Base-by-base conservation (phyloP, 108 stramenopile species). In the Asterionellopsis glacialis region DNA sequence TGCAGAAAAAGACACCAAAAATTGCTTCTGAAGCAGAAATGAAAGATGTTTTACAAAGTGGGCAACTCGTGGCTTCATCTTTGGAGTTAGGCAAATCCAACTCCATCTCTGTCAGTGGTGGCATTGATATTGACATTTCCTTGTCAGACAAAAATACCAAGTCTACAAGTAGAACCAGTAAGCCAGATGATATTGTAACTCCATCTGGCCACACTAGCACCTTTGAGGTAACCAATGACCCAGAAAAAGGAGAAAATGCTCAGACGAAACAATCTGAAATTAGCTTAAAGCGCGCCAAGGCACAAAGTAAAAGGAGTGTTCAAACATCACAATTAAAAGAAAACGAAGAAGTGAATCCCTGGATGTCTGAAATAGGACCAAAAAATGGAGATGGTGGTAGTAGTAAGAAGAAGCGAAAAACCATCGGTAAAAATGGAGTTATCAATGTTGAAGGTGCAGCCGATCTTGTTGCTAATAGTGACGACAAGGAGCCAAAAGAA, bases 51-150 rank as follows among this genome's bases (percentile, higher is more conserved):
- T 58, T 85, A 26, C 66, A 78, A 9, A 84, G 84, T 24, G 92
- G 92, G 11, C 84, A 88, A 63, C 69, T 96, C 25, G 80, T 89
- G 56, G 87, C 88, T 21, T 74, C 75, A 11, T 73, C 81, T 15
- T 62, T 93, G 43, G 64, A 81, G 47, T 88, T 90, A 63, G 92
- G 92, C 14, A 87, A 85, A 48, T 73, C 84, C 11, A 83, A 83
- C 67, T 61, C 65, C 1, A 67, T 88, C 67, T 51, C 82, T 9
- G 59, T 69, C 0, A 65, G 59, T 51, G 69, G 54, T 16, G 69
- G 50, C 3, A 60, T 67, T 22, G 48, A 59, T 23, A 38, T 67
- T 51, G 66, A 67, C 51, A 19, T 50, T 48, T 4, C 47, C 19
- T 16, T 48, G 47, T 16, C 21, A 33, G 33, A 1, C 28, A 19